phyloP scores from a whole-genome alignment of 306 rosid species.

The Lagenaria siceraria region DNA sequence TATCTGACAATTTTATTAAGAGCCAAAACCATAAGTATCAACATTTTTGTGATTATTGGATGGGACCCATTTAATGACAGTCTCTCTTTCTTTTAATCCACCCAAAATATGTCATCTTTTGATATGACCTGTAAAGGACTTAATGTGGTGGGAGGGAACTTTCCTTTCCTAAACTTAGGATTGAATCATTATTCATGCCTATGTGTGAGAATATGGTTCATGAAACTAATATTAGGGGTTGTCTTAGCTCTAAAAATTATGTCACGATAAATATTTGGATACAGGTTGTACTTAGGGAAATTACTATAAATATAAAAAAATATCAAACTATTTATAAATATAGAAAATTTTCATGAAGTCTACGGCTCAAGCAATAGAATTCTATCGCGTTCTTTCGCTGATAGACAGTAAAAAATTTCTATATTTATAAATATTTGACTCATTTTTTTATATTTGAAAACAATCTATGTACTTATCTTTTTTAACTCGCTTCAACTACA shows the following conservation, averaged over 20 bases:
- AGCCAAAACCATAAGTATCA: neutral
- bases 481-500: too few relatives aligned
- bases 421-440: too few relatives aligned
- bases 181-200: neutral
- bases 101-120: neutral
- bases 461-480: too few relatives aligned
- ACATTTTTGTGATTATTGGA: neutral
- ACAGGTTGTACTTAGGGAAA: too few relatives aligned
- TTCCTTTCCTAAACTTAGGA: neutral
- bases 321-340: too few relatives aligned
- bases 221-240: neutral
- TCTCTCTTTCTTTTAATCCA: neutral
- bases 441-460: too few relatives aligned
- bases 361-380: too few relatives aligned
- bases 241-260: neutral
- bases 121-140: neutral
- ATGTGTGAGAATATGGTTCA: neutral
- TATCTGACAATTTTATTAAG: neutral
- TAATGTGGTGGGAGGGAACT: neutral
- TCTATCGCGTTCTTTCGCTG: too few relatives aligned
- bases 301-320: too few relatives aligned
- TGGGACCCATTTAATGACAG: slow-evolving; percentile 12
- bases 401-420: too few relatives aligned
- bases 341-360: too few relatives aligned
- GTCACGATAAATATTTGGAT: too few relatives aligned